Evolutionary conservation across 164 flowering plant species (phyloP), one percentile per base, ranked within the genome.

Genomic region (Kingdonia uniflora): DNA sequence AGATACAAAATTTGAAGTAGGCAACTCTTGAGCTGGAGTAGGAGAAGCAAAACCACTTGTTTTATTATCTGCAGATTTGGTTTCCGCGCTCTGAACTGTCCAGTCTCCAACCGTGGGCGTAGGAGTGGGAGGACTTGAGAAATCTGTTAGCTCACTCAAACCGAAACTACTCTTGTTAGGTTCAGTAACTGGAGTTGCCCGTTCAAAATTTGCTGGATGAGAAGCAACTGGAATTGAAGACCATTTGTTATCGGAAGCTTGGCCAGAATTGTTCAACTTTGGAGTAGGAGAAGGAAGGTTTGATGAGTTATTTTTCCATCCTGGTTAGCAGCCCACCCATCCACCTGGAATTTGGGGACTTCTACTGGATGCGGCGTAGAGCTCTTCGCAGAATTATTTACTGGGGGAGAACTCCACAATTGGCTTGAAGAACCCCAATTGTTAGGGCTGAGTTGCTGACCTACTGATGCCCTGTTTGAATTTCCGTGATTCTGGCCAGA

Each of bases 231-330:
- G 37, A 29, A 52, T 62, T 25, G 56, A 14, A 14, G 19, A 60
- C 58, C 42, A 29, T 58, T 48, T 60, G 70, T 20, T 48, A 49
- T 45, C 87, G 83, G 55, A 85, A 80, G 17, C 84, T 75, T 17
- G 87, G 84, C n/a, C 80, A 74, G 39, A 76, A 17, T 59, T 58
- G 42, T 33, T 62, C 47, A 57, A 73, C 20, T 33, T 50, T 33
- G 87, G 89, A 44, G 95, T 82, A 14, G 85, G 87, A 35, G 87
- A 79, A 15, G 85, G 95, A 17, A 82, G 81, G 42, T 71, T 82
- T 14, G 69, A 44, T 1, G 25, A 60, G 33, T 64, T 68, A 49
- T 39, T 66, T 12, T 65, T 54, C 49, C n/a, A 47, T 43, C 54
- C 38, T 50, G 19, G 39, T 60, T 67, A 51, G 70, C 51, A 49